These are phyloP conservation scores for Mortierella antarctica DNA, from an alignment of 192 early-diverging fungal species.

Conservation along the genomic window DNA sequence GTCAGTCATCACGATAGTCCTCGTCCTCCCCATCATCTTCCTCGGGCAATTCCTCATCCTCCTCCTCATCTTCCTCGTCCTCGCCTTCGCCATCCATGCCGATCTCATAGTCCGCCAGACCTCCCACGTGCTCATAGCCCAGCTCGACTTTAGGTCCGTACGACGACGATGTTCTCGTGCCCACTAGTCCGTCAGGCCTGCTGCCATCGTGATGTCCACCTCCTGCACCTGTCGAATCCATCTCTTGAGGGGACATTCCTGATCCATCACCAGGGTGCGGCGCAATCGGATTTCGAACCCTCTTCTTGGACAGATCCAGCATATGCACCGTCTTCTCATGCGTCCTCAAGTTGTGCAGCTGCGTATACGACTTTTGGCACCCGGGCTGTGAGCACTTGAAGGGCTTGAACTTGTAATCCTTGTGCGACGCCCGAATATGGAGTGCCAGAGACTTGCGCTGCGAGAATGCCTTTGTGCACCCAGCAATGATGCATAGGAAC, in stretches of 20 bases:
- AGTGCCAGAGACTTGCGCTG: slow-evolving; percentile 81
- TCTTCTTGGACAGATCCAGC: slow-evolving; percentile 44
- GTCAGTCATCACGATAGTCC: no score
- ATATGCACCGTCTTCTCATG: slow-evolving; percentile 72
- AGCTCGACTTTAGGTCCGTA: neutral
- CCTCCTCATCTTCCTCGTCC: slow-evolving; percentile 12
- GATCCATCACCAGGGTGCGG: neutral
- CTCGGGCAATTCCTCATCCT: slow-evolving; percentile 3
- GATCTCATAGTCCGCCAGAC: neutral
- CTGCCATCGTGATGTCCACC: neutral
- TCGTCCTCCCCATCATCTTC: slow-evolving; percentile 14
- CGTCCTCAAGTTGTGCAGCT: slow-evolving; percentile 82
- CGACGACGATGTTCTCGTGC: neutral
- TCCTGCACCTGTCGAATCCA: neutral
- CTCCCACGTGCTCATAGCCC: slow-evolving; percentile 13
- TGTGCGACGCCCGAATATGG: slow-evolving; percentile 63
- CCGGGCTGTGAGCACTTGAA: slow-evolving; percentile 69
- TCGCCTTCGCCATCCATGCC: neutral
- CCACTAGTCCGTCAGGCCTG: neutral
- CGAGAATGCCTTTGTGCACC: slow-evolving; percentile 75
- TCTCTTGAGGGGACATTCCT: neutral
- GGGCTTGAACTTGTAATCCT: slow-evolving; percentile 58
- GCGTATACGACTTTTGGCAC: slow-evolving; percentile 83
- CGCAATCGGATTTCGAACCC: slow-evolving; percentile 24
- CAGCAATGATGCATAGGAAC: slow-evolving; percentile 71